Evolutionary conservation across 768 basidiomycete species (phyloP).

Genomic region (Gelatoporia subvermispora): DNA sequence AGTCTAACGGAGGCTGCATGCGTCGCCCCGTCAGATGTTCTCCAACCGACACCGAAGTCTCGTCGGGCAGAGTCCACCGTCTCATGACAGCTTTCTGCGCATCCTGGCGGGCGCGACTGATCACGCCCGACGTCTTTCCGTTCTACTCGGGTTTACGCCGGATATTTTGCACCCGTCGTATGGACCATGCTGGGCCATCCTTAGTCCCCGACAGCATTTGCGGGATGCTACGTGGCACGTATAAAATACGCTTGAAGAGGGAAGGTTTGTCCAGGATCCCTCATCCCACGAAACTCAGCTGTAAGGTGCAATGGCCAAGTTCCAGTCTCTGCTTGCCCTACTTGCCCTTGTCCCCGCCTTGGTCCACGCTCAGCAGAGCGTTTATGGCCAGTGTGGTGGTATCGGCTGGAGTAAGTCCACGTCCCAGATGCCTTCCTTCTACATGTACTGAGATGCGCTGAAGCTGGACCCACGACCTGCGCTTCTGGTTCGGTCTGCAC

Average conservation of each 20-base stretch:
- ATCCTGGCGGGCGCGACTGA: conserved; percentile 11
- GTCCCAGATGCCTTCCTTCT: neutral
- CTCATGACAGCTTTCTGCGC: conserved; percentile 9
- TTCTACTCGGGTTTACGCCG: conserved; percentile 25
- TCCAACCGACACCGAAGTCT: too few relatives aligned
- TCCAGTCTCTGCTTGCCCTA: conserved; percentile 35
- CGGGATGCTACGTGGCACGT: conserved; percentile 1
- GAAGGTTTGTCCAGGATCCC: conserved; percentile 9
- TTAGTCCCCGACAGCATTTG: conserved; percentile 2
- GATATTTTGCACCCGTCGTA: conserved; percentile 12
- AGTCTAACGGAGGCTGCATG: too few relatives aligned
- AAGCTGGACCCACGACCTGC: conserved; percentile 30
- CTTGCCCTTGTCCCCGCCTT: conserved; percentile 40
- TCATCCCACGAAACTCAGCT: conserved; percentile 7
- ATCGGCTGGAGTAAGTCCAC: conserved; percentile 41
- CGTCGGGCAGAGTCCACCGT: conserved; percentile 6
- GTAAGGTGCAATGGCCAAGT: conserved; percentile 40
- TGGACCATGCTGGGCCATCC: conserved; percentile 6
- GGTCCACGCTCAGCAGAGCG: conserved; percentile 36
- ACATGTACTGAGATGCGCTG: neutral
- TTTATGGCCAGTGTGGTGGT: conserved; percentile 54
- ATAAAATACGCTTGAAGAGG: conserved; percentile 11
- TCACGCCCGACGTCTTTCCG: conserved; percentile 27
- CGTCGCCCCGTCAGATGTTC: too few relatives aligned
- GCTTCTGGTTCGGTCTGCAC: conserved; percentile 28